A percentile compares a stretch with the other conserved stretches of the same genome.
These are phyloP conservation scores for Penicillium cosmopolitanum DNA, from an alignment of 495 filamentous ascomycete species.

Conservation along the genomic window DNA sequence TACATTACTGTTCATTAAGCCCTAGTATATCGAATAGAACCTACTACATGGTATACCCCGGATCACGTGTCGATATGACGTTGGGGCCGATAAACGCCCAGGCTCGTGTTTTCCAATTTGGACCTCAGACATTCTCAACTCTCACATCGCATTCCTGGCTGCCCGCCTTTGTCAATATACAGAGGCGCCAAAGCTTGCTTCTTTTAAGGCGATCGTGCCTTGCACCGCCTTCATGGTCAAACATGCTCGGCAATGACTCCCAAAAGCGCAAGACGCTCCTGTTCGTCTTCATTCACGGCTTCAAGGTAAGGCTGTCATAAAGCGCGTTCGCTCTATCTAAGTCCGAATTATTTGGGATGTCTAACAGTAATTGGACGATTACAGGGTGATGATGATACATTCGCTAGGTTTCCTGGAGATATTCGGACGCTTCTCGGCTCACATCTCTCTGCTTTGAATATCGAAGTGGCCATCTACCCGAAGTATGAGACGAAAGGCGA, in stretches of 20 bases:
- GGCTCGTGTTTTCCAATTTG: neutral
- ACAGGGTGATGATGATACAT: conserved; percentile 89
- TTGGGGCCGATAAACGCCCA: neutral
- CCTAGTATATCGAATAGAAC: no score
- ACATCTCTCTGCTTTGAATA: conserved; percentile 72
- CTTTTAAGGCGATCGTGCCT: conserved; percentile 3
- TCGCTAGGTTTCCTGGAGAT: conserved; percentile 75
- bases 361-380: neutral
- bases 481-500: conserved; percentile 92
- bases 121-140: neutral
- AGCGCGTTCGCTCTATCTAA: neutral
- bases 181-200: neutral
- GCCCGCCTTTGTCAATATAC: neutral
- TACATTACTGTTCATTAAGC: neutral
- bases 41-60: neutral
- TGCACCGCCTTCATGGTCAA: conserved; percentile 6
- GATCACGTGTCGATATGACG: conserved; percentile 7
- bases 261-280: conserved; percentile 87
- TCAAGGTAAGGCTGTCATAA: conserved; percentile 69
- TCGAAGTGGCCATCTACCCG: conserved; percentile 77
- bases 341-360: neutral
- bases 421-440: conserved; percentile 69
- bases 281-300: conserved; percentile 94
- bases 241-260: neutral
- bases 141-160: neutral